phyloP scores from a whole-genome alignment of 1,284 basidiomycete species.

The Inonotus obliquus region DNA sequence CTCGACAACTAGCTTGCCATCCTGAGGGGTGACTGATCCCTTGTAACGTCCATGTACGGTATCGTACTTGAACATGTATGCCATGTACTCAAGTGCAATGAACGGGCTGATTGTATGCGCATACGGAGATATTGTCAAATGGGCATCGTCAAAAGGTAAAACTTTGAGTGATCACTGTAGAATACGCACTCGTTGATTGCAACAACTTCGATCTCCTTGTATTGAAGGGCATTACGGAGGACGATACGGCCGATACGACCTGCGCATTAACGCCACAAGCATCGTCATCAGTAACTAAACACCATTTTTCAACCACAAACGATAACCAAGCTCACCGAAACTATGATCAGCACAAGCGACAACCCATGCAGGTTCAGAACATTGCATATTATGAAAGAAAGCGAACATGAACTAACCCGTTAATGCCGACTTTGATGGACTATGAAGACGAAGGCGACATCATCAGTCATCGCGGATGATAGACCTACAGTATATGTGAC shows the following conservation, averaged over 20 bases:
- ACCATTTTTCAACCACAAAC: background rate
- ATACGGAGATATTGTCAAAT: no score
- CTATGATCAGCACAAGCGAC: constrained; percentile 32
- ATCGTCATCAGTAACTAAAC: constrained; percentile 10
- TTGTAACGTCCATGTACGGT: constrained; percentile 97
- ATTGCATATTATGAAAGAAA: constrained; percentile 13
- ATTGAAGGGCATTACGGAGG: constrained; percentile 86
- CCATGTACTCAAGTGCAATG: constrained; percentile 95
- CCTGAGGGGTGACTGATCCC: constrained; percentile 78
- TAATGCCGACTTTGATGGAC: constrained; percentile 83
- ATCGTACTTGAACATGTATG: constrained; percentile 99
- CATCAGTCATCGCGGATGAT: background rate
- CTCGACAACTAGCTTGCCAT: constrained; percentile 88
- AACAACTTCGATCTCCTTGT: constrained; percentile 75
- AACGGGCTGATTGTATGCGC: constrained; percentile 60
- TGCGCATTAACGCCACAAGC: constrained; percentile 28
- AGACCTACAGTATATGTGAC: background rate
- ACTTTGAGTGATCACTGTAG: constrained; percentile 10
- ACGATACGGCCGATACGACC: constrained; percentile 99
- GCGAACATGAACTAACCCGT: constrained; percentile 57
- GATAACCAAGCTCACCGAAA: constrained; percentile 66
- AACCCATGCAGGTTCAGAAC: constrained; percentile 14
- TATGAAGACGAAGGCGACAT: background rate
- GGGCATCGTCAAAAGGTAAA: constrained; percentile 10
- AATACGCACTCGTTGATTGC: constrained; percentile 83